phyloP scores from a whole-genome alignment of 768 basidiomycete genomes.

The Hirschioporus abietinus region DNA sequence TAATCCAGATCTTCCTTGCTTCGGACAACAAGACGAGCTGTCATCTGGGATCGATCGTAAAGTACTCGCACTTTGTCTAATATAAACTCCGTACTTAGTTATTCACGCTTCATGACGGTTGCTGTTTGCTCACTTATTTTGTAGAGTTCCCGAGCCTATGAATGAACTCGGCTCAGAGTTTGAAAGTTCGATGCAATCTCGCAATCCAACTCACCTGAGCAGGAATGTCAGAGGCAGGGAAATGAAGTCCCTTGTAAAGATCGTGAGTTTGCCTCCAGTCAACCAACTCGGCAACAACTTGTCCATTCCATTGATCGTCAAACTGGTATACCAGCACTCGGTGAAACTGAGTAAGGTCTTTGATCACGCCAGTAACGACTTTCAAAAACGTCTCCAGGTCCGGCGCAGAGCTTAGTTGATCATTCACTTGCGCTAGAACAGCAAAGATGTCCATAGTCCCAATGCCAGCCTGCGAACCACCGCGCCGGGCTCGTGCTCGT shows the following conservation, averaged over 20 bases:
- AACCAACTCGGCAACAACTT: slow-evolving; percentile 73
- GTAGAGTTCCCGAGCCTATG: slow-evolving; percentile 18
- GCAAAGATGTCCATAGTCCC: slow-evolving; percentile 80
- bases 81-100: slow-evolving; percentile 3
- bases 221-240: slow-evolving; percentile 66
- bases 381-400: slow-evolving; percentile 68
- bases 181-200: not conserved
- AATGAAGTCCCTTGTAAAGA: slow-evolving; percentile 66
- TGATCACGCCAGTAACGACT: slow-evolving; percentile 65
- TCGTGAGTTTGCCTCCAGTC: slow-evolving; percentile 74
- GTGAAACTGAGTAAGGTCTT: slow-evolving; percentile 79
- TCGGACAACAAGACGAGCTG: slow-evolving; percentile 67
- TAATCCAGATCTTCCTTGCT: slow-evolving; percentile 56
- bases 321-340: slow-evolving; percentile 80
- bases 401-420: slow-evolving; percentile 63
- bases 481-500: slow-evolving; percentile 16
- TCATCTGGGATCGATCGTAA: slow-evolving; percentile 67
- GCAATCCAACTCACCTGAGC: slow-evolving; percentile 42
- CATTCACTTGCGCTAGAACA: slow-evolving; percentile 74
- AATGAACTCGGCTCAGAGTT: not conserved
- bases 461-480: slow-evolving; percentile 25
- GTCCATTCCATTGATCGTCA: slow-evolving; percentile 74
- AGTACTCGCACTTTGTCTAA: slow-evolving; percentile 71
- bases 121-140: slow-evolving; percentile 11
- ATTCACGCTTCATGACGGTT: not conserved